phyloP scores from a whole-genome alignment of 2,329 filamentous ascomycete species.

The Ophiosphaerella korrae region DNA sequence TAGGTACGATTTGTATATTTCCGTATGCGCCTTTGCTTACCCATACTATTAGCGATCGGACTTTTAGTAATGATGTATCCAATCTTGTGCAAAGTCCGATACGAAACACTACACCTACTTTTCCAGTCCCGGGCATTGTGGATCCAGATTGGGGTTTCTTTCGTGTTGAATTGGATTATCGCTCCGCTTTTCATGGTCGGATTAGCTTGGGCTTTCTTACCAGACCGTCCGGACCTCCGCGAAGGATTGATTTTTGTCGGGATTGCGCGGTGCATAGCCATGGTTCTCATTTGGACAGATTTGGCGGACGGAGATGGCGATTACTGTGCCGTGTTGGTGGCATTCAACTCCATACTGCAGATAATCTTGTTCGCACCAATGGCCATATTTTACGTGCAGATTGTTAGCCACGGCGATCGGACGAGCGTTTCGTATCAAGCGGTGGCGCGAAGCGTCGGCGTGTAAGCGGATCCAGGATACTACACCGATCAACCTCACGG shows the following conservation, averaged over 20 bases:
- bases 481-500: too few species aligned
- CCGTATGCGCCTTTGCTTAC: not conserved
- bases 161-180: slow-evolving; percentile 81
- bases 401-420: slow-evolving; percentile 63
- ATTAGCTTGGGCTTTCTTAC: slow-evolving; percentile 65
- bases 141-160: slow-evolving; percentile 78
- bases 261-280: slow-evolving; percentile 84
- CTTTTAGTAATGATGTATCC: slow-evolving; percentile 94
- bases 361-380: slow-evolving; percentile 56
- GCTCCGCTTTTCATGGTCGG: slow-evolving; percentile 82
- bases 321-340: slow-evolving; percentile 72
- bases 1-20: slow-evolving; percentile 54
- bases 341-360: slow-evolving; percentile 55
- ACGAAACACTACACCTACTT: slow-evolving; percentile 72
- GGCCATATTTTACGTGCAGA: slow-evolving; percentile 61
- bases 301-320: slow-evolving; percentile 77
- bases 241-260: slow-evolving; percentile 81
- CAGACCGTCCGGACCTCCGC: slow-evolving; percentile 53
- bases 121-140: slow-evolving; percentile 68
- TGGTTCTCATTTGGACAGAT: slow-evolving; percentile 83
- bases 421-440: slow-evolving; percentile 63
- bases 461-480: slow-evolving; percentile 36
- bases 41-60: slow-evolving; percentile 65
- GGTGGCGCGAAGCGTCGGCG: slow-evolving; percentile 79
- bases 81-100: slow-evolving; percentile 84